phyloP scores from a whole-genome alignment of 1,284 basidiomycete genomes.

The Boletellus deceptivus region DNA sequence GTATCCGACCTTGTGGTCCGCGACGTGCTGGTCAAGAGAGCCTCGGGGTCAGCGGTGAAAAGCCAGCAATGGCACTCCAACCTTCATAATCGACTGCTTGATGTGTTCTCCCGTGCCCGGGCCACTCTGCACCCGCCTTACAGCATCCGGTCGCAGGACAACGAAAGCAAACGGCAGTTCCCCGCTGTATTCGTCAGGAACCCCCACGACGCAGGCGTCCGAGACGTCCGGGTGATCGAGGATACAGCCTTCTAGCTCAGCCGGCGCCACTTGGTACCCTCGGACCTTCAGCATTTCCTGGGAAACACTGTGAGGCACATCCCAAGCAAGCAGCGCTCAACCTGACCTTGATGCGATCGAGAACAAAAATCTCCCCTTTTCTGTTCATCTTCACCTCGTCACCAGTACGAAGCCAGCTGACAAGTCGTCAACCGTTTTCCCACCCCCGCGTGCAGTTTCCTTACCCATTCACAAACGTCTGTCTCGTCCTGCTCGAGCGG shows the following conservation, averaged over 20 bases:
- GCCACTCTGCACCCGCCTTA: slow-evolving; percentile 36
- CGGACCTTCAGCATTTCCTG: slow-evolving; percentile 64
- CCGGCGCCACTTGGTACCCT: slow-evolving; percentile 64
- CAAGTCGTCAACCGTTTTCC: slow-evolving; percentile 28
- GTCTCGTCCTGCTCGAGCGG: slow-evolving; percentile 41
- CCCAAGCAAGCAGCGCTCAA: background rate
- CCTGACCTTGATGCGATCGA: slow-evolving; percentile 67
- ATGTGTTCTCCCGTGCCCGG: slow-evolving; percentile 38
- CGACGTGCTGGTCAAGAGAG: slow-evolving; percentile 51
- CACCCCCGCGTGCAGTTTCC: background rate
- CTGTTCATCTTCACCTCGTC: slow-evolving; percentile 63
- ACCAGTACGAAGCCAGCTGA: slow-evolving; percentile 68
- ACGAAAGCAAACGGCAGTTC: slow-evolving; percentile 77
- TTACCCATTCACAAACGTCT: slow-evolving; percentile 55
- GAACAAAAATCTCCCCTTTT: slow-evolving; percentile 59
- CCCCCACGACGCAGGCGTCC: slow-evolving; percentile 67
- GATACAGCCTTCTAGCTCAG: slow-evolving; percentile 74
- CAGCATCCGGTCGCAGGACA: slow-evolving; percentile 48
- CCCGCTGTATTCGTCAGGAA: slow-evolving; percentile 76
- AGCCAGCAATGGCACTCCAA: slow-evolving; percentile 12
- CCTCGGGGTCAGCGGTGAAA: slow-evolving; percentile 2
- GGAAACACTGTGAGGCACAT: background rate
- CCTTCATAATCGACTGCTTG: slow-evolving; percentile 43
- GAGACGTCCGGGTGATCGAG: slow-evolving; percentile 58
- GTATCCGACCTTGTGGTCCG: slow-evolving; percentile 67